Evolutionary conservation across 805 yeast genomes (phyloP), one percentile per base, ranked within the genome.

Genomic region (Saccharomycopsis sp.): DNA sequence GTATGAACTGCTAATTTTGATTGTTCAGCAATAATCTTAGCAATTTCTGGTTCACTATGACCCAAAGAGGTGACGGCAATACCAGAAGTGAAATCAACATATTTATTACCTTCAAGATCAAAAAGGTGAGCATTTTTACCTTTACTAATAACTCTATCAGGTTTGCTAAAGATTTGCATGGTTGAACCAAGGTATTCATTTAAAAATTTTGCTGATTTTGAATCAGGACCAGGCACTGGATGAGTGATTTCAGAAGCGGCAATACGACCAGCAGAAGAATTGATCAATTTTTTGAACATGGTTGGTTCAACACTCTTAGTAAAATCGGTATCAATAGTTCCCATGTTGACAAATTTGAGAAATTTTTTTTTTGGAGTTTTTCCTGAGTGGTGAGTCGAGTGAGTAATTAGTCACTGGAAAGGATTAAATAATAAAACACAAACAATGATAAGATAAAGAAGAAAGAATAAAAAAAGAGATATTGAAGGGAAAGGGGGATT

Each of bases 11-110:
- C 64, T 8, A 77, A 76, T 25, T 58, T 57, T 1, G 87, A 74
- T 62, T 92, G 98, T 32, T 81, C 80, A 42, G 62, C 59, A 46
- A 87, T 57, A 45, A 92, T 73, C 40, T 79, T 64, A 5, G 94
- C 72, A 28, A 92, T 70, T 47, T 76, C 79, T 3, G 77, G 75
- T 51, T 92, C 72, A 20, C 87, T 66, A 56, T 92, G 97, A 2
- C 98, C 98, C 48, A 92, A 65, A 1, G 84, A 79, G n/a, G 95
- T 89, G 13, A 92, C 98, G 1, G 98, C 97, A 50, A 92, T 89
- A 39, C 98, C 98, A 2, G 96, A 87, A 1, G 89, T 79, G 61
- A 92, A 89, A 57, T 92, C 98, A 37, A 92, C 69, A 54, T 79
- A 92, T 56, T 79, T 70, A 30, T 74, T 69, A 45, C 81, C 80